phyloP scores from a whole-genome alignment of 2,329 filamentous ascomycete genomes.

The Hymenoscyphus fructigenus region DNA sequence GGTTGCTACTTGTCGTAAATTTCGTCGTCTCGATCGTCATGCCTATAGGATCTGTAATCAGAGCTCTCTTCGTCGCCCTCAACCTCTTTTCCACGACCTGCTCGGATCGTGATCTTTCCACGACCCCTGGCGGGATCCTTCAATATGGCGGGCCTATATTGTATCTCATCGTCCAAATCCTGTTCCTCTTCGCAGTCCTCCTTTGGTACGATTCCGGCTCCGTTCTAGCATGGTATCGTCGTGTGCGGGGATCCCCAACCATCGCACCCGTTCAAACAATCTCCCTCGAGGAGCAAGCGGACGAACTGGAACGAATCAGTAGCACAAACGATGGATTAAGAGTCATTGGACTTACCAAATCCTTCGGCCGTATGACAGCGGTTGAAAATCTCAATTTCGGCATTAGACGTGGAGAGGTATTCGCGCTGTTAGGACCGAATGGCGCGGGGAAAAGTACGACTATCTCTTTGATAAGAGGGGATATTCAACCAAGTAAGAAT shows the following conservation, averaged over 20 bases:
- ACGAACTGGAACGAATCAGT: conserved; percentile 64
- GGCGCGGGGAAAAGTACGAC: conserved; percentile 90
- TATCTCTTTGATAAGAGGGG: conserved; percentile 86
- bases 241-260: conserved; percentile 30
- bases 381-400: conserved; percentile 89
- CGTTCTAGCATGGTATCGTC: conserved; percentile 52
- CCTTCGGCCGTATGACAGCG: conserved; percentile 71
- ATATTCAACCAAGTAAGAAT: conserved; percentile 66
- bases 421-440: conserved; percentile 86
- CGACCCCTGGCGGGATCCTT: conserved; percentile 67
- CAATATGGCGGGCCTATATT: conserved; percentile 83
- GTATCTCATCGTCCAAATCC: conserved; percentile 73
- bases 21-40: conserved; percentile 73
- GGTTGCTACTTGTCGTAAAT: conserved; percentile 65
- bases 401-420: conserved; percentile 77
- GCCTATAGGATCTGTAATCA: conserved; percentile 73
- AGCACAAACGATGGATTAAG: conserved; percentile 55
- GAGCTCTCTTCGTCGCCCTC: conserved; percentile 72
- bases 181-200: conserved; percentile 69
- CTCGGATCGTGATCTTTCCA: conserved; percentile 58
- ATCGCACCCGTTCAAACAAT: conserved; percentile 12
- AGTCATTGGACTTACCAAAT: conserved; percentile 78
- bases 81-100: conserved; percentile 86
- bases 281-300: conserved; percentile 52
- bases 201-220: conserved; percentile 81